Evolutionary conservation across 345 rosid species (phyloP).

Genomic region (Fremontodendron californicum): DNA sequence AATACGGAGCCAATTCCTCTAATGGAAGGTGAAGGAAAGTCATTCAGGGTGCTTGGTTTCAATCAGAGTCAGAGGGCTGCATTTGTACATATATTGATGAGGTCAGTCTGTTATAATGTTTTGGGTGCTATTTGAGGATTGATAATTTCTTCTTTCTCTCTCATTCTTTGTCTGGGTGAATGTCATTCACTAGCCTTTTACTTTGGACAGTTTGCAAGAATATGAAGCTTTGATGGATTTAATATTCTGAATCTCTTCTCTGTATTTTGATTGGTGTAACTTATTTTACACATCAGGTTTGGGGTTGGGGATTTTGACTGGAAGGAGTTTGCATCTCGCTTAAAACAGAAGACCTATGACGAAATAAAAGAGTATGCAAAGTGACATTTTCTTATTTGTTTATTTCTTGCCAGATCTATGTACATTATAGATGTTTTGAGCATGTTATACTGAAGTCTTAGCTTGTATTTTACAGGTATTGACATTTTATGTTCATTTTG

Average conservation of each 20-base stretch:
- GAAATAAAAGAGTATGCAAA: constrained; percentile 71
- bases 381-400: constrained; percentile 21
- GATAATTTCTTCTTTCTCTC: background rate
- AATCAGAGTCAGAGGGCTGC: constrained; percentile 92
- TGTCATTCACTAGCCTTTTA: background rate
- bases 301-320: constrained; percentile 92
- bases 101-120: constrained; percentile 39
- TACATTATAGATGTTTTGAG: background rate
- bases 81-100: constrained; percentile 88
- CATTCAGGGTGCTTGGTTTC: constrained; percentile 91
- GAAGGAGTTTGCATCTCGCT: constrained; percentile 82
- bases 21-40: constrained; percentile 99
- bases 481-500: background rate
- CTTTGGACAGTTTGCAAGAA: constrained; percentile 14
- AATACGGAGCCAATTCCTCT: constrained; percentile 72
- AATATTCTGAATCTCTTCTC: background rate
- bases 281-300: constrained; percentile 49
- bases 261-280: background rate
- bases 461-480: background rate
- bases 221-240: background rate
- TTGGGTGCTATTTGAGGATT: background rate
- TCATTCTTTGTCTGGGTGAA: background rate
- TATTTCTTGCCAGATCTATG: background rate
- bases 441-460: background rate
- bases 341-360: constrained; percentile 88